Base-by-base conservation (phyloP, 225 moss, liverwort and hornwort species). In the Marchantia paleacea region DNA sequence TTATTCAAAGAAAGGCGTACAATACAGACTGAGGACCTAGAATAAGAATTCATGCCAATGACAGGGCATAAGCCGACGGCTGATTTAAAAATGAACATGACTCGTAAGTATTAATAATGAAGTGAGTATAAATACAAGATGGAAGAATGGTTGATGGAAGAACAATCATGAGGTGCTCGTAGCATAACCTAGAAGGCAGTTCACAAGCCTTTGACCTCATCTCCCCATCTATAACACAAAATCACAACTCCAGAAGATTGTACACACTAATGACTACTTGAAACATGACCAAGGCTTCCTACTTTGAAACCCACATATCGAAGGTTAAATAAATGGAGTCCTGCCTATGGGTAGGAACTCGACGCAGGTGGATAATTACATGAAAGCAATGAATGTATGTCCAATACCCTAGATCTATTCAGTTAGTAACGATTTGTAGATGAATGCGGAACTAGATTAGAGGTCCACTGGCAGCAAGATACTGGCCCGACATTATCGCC, bases 331-430 rank as follows among this genome's bases (percentile, higher is more conserved):
- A 78, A 65, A 78, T 78, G n/a, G 48, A 65, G 51, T 64, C 78
- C 78, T 63, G 78, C 25, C 12, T 50, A 65, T 50, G 64, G 13
- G 30, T 50, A 50, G 64, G 64, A 51, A 26, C 48, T 39, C 22
- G 64, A 65, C 14, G 64, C 51, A 78, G 49, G 64, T 78, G 51
- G 50, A 52, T 78, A 78, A 78, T 78, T 78, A 64, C 78, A 78
- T 58, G 75, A 60, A 13, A 51, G 78, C 78, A 65, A 66, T 78
- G 47, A 50, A 66, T 64, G 48, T 65, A 66, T 52, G 78, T 65
- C 50, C 61, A 62, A 76, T 47, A 31, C 19, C 58, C 64, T 66
- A 78, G 13, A 65, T 63, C 64, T 63, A 65, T 13, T 26, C 50
- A 78, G 51, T 11, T 64, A 26, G 65, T 78, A 63, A 63, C 6